phyloP scores from a whole-genome alignment of 495 filamentous ascomycete species.

The Talaromyces adpressus region DNA sequence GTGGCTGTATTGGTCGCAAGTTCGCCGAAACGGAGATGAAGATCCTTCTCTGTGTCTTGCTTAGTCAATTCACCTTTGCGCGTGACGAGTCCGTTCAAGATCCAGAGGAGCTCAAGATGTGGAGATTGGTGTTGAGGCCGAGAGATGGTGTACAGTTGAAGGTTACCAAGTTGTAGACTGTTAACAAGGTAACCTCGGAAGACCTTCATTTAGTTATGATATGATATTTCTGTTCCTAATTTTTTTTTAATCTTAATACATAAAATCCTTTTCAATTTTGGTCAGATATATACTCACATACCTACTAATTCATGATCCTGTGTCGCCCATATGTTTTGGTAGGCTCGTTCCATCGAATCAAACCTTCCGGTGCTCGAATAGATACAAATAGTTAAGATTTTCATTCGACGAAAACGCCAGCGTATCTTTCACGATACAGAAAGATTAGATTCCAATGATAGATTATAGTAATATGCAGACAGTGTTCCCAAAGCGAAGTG shows the following conservation, averaged over 20 bases:
- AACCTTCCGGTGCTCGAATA: neutral
- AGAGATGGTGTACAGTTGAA: conserved; percentile 40
- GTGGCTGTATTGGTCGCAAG: conserved; percentile 21
- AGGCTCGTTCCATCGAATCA: neutral
- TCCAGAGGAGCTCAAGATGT: conserved; percentile 48
- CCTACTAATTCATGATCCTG: neutral
- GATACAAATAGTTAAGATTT: neutral
- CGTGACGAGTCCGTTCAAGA: conserved; percentile 29
- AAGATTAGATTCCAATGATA: neutral
- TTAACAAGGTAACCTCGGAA: neutral
- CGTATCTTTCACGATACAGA: neutral
- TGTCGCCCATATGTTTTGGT: no score
- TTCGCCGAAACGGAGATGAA: conserved; percentile 24
- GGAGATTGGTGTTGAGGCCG: conserved; percentile 43
- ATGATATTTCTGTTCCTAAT: neutral
- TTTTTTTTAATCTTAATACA: neutral
- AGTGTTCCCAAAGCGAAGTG: neutral
- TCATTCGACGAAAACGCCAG: neutral
- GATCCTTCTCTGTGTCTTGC: conserved; percentile 17
- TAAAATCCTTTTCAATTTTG: neutral
- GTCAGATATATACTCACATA: neutral
- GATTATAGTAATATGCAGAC: neutral
- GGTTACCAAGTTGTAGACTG: conserved; percentile 16
- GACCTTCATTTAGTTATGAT: neutral
- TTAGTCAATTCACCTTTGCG: conserved; percentile 19